Evolutionary conservation across 306 rosid genomes (phyloP).

Genomic region (Cicer pinnatifidum): DNA sequence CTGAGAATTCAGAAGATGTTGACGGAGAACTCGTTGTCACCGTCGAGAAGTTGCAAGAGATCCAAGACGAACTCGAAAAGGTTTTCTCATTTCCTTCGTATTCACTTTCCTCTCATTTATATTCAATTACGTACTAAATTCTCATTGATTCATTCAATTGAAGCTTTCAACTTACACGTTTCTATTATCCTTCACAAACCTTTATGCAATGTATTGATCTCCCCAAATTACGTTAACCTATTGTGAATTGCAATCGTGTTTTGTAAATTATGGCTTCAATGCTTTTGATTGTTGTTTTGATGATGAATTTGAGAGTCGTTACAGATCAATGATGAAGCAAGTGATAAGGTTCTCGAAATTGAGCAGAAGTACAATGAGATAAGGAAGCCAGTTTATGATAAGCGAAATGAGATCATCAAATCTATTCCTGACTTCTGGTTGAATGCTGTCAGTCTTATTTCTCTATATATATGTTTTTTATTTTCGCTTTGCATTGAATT

Average conservation of each 20-base stretch:
- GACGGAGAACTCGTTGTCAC: conserved; percentile 77
- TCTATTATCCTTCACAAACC: neutral
- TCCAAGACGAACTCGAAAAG: conserved; percentile 93
- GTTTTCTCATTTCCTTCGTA: conserved; percentile 43
- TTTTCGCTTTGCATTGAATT: neutral
- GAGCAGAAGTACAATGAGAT: conserved; percentile 90
- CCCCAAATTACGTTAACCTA: neutral
- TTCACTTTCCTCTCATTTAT: neutral
- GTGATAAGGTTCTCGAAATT: conserved; percentile 84
- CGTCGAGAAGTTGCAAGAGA: conserved; percentile 85
- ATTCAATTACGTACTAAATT: neutral
- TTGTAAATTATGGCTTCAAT: neutral
- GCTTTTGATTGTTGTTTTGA: neutral
- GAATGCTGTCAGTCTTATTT: conserved; percentile 69
- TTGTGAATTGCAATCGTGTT: neutral
- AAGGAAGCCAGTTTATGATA: conserved; percentile 77
- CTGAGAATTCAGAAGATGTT: conserved; percentile 59
- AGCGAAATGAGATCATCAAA: conserved; percentile 75
- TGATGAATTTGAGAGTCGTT: neutral
- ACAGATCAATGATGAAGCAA: conserved; percentile 88
- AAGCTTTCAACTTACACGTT: neutral
- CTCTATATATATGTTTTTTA: neutral
- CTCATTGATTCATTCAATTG: neutral
- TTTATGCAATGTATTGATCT: neutral
- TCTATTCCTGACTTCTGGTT: conserved; percentile 93